Conservation (phyloP, 768 basidiomycete genomes). For the Mycena sanguinolenta region DNA sequence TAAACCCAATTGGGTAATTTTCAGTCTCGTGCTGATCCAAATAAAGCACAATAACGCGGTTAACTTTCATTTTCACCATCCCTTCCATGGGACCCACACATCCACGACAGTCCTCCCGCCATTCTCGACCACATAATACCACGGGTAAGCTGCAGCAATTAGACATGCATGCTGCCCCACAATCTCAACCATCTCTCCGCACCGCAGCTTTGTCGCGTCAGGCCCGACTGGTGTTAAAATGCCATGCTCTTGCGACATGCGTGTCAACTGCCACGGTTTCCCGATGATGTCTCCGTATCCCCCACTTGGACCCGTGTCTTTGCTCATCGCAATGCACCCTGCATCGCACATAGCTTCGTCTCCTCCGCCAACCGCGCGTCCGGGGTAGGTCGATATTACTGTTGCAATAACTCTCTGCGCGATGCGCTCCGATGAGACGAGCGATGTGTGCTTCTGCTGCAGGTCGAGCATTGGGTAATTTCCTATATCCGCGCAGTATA, state of each 20-base stretch:
- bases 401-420: constrained; percentile 79
- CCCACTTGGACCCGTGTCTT: constrained; percentile 82
- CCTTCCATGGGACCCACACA: constrained; percentile 93
- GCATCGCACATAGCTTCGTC: constrained; percentile 88
- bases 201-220: constrained; percentile 52
- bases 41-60: neutral
- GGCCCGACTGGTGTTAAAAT: constrained; percentile 61
- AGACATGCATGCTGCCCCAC: constrained; percentile 91
- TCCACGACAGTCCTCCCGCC: constrained; percentile 73
- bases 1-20: no score
- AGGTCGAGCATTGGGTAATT: constrained; percentile 89
- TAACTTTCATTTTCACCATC: constrained; percentile 65
- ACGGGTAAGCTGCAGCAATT: constrained; percentile 82
- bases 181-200: constrained; percentile 78
- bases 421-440: constrained; percentile 69
- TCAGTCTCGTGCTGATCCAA: neutral
- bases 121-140: constrained; percentile 87
- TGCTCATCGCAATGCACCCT: constrained; percentile 89
- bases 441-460: constrained; percentile 83
- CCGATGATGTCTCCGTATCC: constrained; percentile 82
- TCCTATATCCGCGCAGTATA: constrained; percentile 52
- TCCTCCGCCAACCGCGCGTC: constrained; percentile 67
- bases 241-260: constrained; percentile 86
- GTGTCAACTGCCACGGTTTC: constrained; percentile 72
- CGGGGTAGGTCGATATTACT: constrained; percentile 86